Percentiles rank a stretch among this genome's conserved stretches.
phyloP scores from a whole-genome alignment of 2,329 filamentous ascomycete species.

The Plectosphaerella sp. region DNA sequence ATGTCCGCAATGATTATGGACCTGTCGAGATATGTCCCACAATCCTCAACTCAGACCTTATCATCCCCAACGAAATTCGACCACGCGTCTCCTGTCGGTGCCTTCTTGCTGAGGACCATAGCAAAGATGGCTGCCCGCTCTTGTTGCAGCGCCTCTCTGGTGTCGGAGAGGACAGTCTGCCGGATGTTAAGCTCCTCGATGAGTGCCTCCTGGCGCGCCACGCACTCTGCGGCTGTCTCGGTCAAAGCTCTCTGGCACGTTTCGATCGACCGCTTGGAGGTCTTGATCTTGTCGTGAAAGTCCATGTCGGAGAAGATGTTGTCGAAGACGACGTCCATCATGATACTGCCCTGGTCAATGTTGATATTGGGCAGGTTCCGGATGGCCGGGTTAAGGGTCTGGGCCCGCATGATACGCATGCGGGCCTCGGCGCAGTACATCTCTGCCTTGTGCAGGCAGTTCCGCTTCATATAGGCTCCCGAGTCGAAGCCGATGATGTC shows the following conservation, averaged over 20 bases:
- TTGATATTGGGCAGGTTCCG: slow-evolving; percentile 31
- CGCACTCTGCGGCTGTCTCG: slow-evolving; percentile 16
- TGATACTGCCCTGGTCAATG: slow-evolving; percentile 39
- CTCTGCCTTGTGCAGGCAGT: slow-evolving; percentile 43
- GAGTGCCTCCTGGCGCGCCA: slow-evolving; percentile 9
- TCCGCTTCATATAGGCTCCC: slow-evolving; percentile 40
- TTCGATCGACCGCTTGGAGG: slow-evolving; percentile 30
- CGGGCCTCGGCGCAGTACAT: slow-evolving; percentile 33
- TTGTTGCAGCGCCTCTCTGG: slow-evolving; percentile 35
- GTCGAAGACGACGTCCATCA: slow-evolving; percentile 50
- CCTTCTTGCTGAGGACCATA: slow-evolving; percentile 13
- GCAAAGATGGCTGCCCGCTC: slow-evolving; percentile 39
- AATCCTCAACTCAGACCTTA: no score
- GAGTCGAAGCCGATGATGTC: slow-evolving; percentile 51
- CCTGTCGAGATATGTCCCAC: no score
- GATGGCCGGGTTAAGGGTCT: slow-evolving; percentile 31
- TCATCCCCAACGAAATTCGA: no score
- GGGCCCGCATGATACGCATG: slow-evolving; percentile 33
- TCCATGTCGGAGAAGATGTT: slow-evolving; percentile 48
- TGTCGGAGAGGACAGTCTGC: slow-evolving; percentile 23
- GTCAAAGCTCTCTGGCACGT: slow-evolving; percentile 25
- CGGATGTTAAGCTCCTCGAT: slow-evolving; percentile 23
- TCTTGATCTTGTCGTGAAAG: slow-evolving; percentile 47
- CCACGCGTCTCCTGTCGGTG: slow-evolving; percentile 7
- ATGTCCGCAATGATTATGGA: no score